Evolutionary conservation across 805 yeast genomes (phyloP).

Genomic region (Starmerella apis): DNA sequence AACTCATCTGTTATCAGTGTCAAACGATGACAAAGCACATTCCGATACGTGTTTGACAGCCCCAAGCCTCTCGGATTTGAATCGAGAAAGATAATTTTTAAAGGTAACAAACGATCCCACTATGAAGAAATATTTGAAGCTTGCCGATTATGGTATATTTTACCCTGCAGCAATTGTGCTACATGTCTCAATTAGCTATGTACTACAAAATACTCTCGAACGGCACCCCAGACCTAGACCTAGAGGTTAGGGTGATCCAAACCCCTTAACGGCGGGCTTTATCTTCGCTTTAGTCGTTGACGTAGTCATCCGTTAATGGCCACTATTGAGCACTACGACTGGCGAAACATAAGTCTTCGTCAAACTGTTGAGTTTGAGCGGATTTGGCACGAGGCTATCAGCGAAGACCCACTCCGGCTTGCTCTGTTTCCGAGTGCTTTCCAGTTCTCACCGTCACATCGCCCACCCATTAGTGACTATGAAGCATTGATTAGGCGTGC

Average conservation of each 20-base stretch:
- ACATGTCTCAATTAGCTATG: no score
- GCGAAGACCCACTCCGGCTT: slow-evolving; percentile 5
- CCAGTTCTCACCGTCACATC: background rate
- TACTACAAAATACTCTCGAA: no score
- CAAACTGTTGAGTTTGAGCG: background rate
- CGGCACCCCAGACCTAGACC: background rate
- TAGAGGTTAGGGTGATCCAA: background rate
- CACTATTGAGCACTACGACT: background rate
- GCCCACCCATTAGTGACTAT: slow-evolving; percentile 7
- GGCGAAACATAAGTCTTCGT: background rate
- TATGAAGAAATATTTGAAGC: no score
- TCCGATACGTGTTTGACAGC: background rate
- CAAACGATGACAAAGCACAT: background rate
- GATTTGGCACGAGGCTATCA: slow-evolving; percentile 6
- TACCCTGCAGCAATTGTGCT: no score
- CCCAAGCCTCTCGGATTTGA: background rate
- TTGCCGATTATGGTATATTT: no score
- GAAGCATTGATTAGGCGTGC: slow-evolving; percentile 3
- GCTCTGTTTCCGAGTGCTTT: background rate
- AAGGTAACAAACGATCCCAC: no score
- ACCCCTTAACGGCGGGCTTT: no score
- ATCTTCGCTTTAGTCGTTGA: background rate
- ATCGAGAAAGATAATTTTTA: no score
- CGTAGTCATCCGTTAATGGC: background rate
- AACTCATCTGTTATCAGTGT: background rate